phyloP scores from a whole-genome alignment of 768 basidiomycete genomes.

The Kwoniella sp. region DNA sequence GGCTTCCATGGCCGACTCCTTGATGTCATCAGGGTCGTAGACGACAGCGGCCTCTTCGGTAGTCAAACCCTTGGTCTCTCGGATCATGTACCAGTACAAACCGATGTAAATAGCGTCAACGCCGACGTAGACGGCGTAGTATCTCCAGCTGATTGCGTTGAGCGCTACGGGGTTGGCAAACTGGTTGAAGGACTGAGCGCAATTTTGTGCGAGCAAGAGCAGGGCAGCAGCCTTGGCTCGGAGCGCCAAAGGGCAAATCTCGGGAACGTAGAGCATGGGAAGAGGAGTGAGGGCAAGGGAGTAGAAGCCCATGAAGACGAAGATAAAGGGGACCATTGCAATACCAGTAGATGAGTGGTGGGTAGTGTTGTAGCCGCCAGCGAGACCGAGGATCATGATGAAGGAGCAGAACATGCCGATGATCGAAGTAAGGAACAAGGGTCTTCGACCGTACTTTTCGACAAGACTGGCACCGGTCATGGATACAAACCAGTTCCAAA shows the following conservation, averaged over 20 bases:
- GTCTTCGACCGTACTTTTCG: slow-evolving; percentile 36
- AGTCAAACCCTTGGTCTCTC: slow-evolving; percentile 24
- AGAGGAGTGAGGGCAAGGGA: slow-evolving; percentile 30
- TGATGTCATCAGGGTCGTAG: slow-evolving; percentile 19
- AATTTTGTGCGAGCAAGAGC: slow-evolving; percentile 17
- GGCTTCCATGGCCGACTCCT: slow-evolving; percentile 16
- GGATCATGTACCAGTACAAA: slow-evolving; percentile 13
- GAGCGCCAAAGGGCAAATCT: slow-evolving; percentile 25
- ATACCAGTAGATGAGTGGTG: slow-evolving; percentile 28
- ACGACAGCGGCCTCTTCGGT: slow-evolving; percentile 24
- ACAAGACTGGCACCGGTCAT: slow-evolving; percentile 29
- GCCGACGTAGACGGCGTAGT: slow-evolving; percentile 26
- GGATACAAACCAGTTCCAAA: slow-evolving; percentile 49
- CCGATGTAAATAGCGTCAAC: slow-evolving; percentile 15
- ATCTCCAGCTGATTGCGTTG: slow-evolving; percentile 39
- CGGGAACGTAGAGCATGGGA: slow-evolving; percentile 26
- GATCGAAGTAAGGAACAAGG: slow-evolving; percentile 59
- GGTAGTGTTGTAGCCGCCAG: slow-evolving; percentile 37
- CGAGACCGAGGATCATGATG: slow-evolving; percentile 31
- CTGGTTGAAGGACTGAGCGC: slow-evolving; percentile 37
- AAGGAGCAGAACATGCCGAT: slow-evolving; percentile 27
- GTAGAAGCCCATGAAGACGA: slow-evolving; percentile 30
- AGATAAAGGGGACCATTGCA: slow-evolving; percentile 34
- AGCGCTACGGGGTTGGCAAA: slow-evolving; percentile 42
- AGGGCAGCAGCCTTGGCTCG: slow-evolving; percentile 24